These are phyloP conservation scores for Alternaria alternata DNA, from an alignment of 2,329 filamentous ascomycete genomes.

Conservation along the genomic window DNA sequence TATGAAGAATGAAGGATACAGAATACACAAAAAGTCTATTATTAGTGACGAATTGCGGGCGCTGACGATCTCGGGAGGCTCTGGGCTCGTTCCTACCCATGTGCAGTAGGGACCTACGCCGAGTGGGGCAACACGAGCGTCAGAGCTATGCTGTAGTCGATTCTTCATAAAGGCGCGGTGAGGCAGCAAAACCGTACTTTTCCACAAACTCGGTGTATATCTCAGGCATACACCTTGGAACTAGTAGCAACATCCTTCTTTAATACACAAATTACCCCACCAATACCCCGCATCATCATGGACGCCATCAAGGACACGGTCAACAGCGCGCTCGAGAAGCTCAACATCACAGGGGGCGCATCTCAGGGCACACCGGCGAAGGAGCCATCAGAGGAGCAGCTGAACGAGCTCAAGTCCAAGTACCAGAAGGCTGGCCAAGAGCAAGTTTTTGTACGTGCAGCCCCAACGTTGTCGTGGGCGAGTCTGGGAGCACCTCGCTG, in stretches of 20 bases:
- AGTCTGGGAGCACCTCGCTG: constrained; percentile 6
- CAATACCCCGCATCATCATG: constrained; percentile 42
- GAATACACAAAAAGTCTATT: constrained; percentile 27
- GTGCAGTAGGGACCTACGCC: constrained; percentile 34
- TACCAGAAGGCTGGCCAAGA: constrained; percentile 79
- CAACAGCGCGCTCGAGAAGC: constrained; percentile 54
- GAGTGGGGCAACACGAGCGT: constrained; percentile 41
- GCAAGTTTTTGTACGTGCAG: constrained; percentile 70
- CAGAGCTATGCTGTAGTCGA: constrained; percentile 27
- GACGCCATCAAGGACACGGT: constrained; percentile 53
- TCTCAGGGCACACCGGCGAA: constrained; percentile 48
- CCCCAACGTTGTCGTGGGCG: not conserved
- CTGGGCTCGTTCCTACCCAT: constrained; percentile 14
- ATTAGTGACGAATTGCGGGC: constrained; percentile 39
- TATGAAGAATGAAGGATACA: constrained; percentile 2
- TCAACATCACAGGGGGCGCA: constrained; percentile 49
- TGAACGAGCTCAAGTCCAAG: constrained; percentile 73
- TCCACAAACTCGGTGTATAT: constrained; percentile 2
- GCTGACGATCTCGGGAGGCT: constrained; percentile 27
- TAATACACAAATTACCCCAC: constrained; percentile 12
- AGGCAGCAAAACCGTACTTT: constrained; percentile 8
- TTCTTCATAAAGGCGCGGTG: constrained; percentile 14
- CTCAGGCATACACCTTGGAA: not conserved
- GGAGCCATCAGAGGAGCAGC: constrained; percentile 70
- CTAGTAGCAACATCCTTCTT: constrained; percentile 11